phyloP scores from a whole-genome alignment of 2,329 filamentous ascomycete species.

The Annulohypoxylon truncatum region DNA sequence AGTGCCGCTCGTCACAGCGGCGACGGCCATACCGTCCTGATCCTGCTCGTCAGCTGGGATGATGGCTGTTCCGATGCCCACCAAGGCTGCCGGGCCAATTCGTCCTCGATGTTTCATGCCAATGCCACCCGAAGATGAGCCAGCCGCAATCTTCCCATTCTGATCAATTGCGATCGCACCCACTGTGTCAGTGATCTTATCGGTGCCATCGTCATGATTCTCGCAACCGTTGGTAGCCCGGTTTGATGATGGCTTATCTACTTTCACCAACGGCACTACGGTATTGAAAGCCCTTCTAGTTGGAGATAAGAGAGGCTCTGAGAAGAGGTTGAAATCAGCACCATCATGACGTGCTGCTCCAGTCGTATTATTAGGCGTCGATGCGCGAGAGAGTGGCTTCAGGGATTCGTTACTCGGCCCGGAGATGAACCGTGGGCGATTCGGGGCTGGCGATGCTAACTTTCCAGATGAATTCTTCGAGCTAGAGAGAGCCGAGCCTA shows the following conservation, averaged over 20 bases:
- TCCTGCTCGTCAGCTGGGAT: constrained; percentile 82
- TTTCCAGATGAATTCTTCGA: constrained; percentile 18
- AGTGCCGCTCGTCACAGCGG: constrained; percentile 90
- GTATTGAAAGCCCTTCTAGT: neutral
- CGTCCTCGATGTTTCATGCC: constrained; percentile 97
- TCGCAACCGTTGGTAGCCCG: neutral
- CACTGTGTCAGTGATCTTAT: constrained; percentile 88
- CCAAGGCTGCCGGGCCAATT: constrained; percentile 90
- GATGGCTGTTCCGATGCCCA: constrained; percentile 90
- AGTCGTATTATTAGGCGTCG: constrained; percentile 4
- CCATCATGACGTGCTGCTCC: constrained; percentile 38
- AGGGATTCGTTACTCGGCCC: constrained; percentile 21
- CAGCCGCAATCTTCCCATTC: constrained; percentile 88
- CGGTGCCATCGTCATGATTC: constrained; percentile 58
- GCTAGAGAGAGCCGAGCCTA: constrained; percentile 37
- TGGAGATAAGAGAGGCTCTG: neutral
- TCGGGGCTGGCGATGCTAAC: constrained; percentile 19
- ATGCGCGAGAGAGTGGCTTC: constrained; percentile 8
- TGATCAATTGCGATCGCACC: constrained; percentile 93
- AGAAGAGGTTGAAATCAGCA: constrained; percentile 2
- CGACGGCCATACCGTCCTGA: constrained; percentile 75
- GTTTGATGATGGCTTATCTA: neutral
- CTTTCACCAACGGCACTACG: neutral
- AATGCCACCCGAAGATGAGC: constrained; percentile 95
- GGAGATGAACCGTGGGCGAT: constrained; percentile 34